Conservation (phyloP, 2,329 filamentous ascomycete genomes). For the Monosporascus sp. region DNA sequence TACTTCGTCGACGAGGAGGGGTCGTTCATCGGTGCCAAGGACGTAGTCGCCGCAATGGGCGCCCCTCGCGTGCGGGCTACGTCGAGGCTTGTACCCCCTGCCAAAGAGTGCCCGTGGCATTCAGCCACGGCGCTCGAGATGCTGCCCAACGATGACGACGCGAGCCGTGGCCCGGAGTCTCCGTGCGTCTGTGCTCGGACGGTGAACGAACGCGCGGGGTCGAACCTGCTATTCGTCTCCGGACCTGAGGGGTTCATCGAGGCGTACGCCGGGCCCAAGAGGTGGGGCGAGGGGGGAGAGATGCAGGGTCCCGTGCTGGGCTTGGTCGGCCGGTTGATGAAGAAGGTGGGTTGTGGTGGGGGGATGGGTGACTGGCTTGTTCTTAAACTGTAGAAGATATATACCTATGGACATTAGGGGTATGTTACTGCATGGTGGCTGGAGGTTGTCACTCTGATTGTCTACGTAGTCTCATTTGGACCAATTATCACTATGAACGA, state of each 20-base stretch:
- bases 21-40: constrained; percentile 52
- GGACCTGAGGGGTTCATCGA: constrained; percentile 87
- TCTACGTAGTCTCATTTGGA: too few relatives aligned
- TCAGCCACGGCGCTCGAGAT: constrained; percentile 12
- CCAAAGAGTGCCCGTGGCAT: constrained; percentile 21
- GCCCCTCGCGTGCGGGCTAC: constrained; percentile 1
- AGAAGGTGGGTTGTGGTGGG: constrained; percentile 27
- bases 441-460: too few relatives aligned
- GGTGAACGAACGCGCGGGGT: constrained; percentile 31
- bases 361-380: constrained; percentile 42
- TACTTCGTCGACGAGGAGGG: constrained; percentile 82
- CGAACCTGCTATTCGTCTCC: constrained; percentile 73
- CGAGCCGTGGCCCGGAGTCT: constrained; percentile 1
- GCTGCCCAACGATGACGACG: constrained; percentile 22
- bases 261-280: constrained; percentile 73
- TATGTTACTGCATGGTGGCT: not conserved
- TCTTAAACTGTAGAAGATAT: constrained; percentile 40
- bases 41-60: constrained; percentile 35
- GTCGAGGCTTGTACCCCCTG: not conserved
- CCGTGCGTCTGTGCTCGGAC: constrained; percentile 21
- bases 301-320: constrained; percentile 71
- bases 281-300: constrained; percentile 67
- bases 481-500: too few relatives aligned
- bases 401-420: not conserved
- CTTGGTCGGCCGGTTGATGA: constrained; percentile 54